Evolutionary conservation across 768 basidiomycete species (phyloP).

Genomic region (Lactarius tabidus): DNA sequence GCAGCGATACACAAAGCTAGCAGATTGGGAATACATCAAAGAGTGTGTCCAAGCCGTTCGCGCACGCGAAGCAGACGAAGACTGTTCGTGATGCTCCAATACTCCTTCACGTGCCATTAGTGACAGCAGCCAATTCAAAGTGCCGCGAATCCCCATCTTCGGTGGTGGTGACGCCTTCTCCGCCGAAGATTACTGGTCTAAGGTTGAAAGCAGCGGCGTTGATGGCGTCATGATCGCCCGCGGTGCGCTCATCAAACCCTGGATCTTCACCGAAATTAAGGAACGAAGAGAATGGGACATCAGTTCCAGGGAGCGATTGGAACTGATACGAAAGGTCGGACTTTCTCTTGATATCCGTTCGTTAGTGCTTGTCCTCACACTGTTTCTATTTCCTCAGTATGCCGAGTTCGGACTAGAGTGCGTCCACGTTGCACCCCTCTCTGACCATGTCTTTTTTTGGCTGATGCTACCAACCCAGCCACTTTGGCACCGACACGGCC

Average conservation of each 20-base stretch:
- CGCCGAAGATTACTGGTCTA: slow-evolving; percentile 73
- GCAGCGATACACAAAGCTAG: slow-evolving; percentile 87
- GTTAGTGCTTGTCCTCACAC: neutral
- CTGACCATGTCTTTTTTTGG: slow-evolving; percentile 1
- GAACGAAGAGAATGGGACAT: slow-evolving; percentile 94
- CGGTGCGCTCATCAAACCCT: slow-evolving; percentile 93
- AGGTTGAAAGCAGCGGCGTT: slow-evolving; percentile 74
- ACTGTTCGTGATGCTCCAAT: slow-evolving; percentile 43
- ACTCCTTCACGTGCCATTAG: neutral
- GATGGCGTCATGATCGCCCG: slow-evolving; percentile 95
- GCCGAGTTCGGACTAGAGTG: slow-evolving; percentile 83
- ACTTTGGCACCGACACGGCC: slow-evolving; percentile 82
- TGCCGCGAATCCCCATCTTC: slow-evolving; percentile 87
- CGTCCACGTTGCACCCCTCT: slow-evolving; percentile 23
- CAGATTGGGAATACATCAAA: slow-evolving; percentile 94
- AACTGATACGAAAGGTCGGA: slow-evolving; percentile 65
- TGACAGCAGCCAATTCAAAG: slow-evolving; percentile 37
- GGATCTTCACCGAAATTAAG: slow-evolving; percentile 94
- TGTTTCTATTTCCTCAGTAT: slow-evolving; percentile 45
- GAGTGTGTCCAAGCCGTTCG: slow-evolving; percentile 81
- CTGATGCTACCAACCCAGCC: slow-evolving; percentile 38
- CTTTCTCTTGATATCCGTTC: slow-evolving; percentile 1
- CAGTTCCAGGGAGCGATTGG: slow-evolving; percentile 76
- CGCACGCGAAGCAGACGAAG: slow-evolving; percentile 62
- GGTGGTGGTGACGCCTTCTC: slow-evolving; percentile 97